Conservation (phyloP, 2,329 filamentous ascomycete genomes). For the Botrytis elliptica region DNA sequence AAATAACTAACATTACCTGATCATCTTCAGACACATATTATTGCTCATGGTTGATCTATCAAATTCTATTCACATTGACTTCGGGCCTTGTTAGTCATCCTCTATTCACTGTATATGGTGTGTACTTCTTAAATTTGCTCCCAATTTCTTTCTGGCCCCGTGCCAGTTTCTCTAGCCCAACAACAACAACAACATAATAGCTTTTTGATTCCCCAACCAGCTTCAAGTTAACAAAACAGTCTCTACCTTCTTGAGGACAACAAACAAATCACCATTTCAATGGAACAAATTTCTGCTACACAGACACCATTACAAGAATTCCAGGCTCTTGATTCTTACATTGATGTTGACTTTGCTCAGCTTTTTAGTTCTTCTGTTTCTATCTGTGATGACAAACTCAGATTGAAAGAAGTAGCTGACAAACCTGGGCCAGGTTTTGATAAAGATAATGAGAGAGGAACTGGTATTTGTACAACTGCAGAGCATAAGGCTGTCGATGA, state of each 20-base stretch:
- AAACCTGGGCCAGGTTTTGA: background rate
- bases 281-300: background rate
- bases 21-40: background rate
- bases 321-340: conserved; percentile 13
- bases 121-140: background rate
- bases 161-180: background rate
- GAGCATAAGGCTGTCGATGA: background rate
- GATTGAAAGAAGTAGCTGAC: background rate
- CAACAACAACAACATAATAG: background rate
- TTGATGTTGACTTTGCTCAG: conserved; percentile 9
- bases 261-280: background rate
- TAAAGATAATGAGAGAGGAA: background rate
- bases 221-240: background rate
- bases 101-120: conserved; percentile 5
- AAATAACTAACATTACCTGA: background rate
- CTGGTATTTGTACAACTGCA: background rate
- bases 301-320: background rate
- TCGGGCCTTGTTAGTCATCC: background rate
- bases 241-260: background rate
- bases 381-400: background rate
- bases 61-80: background rate
- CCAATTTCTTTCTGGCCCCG: background rate
- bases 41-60: background rate
- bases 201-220: background rate
- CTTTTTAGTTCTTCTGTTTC: conserved; percentile 12